Evolutionary conservation across 1,139 yeast genomes (phyloP), one percentile per base, ranked within the genome.

Genomic region (Magnusiomyces suaveolens): DNA sequence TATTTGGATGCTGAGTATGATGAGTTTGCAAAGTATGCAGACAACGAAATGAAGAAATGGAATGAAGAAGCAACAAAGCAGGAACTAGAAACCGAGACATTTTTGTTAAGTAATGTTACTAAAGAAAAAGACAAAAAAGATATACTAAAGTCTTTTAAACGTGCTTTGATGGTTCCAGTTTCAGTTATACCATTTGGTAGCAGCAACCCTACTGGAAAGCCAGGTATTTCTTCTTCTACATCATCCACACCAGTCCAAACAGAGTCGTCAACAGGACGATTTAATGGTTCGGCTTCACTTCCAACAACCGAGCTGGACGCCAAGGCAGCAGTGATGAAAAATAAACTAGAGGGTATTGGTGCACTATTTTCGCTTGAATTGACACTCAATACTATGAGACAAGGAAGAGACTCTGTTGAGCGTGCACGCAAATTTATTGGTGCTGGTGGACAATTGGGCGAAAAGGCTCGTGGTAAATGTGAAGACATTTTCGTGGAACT

Each of bases 401-500:
- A 62, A 20, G 76, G 74, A 20, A 62, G 72, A 26, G 68, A 65
- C 21, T 63, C 74, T 2, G 64, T 73, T 23, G 72, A 68, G 32
- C 63, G 77, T 18, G 63, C 69, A 23, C 64, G 68, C 32, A 61
- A 63, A 50, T 70, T 75, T 56, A 69, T 55, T 47, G 36, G 52
- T 3, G 59, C 64, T 20, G 63, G 62, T n/a, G 70, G 63, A 50
- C 66, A 55, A 25, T 65, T 66, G 43, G 72, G 65, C 50, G 64
- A 52, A 21, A 69, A 57, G 53, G 72, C 70, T 20, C 62, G 61
- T 51, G 64, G 59, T 54, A 68, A 76, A 56, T 69, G 75, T 58
- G 74, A 86, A 68, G 77, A 77, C 26, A 73, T 89, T 1, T 92
- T 88, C 64, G 81, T 83, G 21, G 80, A 79, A 50, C 77, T 86